A percentile compares a stretch with the other conserved stretches of the same genome.
phyloP scores from a whole-genome alignment of 2,329 filamentous ascomycete genomes.

The Xylaria sp. region DNA sequence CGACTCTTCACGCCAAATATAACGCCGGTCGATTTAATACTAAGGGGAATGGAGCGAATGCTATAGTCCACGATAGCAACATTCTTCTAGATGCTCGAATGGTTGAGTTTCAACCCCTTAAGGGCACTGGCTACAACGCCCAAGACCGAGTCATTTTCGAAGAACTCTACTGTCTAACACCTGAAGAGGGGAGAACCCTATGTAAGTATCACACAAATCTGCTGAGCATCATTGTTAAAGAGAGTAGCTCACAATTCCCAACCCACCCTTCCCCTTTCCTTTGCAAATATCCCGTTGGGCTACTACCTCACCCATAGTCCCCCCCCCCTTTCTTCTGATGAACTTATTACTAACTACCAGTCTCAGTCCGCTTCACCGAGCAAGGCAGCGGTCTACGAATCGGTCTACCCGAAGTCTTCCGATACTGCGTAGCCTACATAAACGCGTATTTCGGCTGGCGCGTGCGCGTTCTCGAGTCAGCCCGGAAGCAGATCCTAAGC shows the following conservation, averaged over 20 bases:
- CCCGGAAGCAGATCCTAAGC: background rate
- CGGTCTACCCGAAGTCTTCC: constrained; percentile 19
- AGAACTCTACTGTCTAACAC: constrained; percentile 14
- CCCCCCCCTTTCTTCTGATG: background rate
- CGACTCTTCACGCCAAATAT: background rate
- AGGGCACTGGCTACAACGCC: background rate
- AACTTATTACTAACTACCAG: background rate
- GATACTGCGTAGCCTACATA: background rate
- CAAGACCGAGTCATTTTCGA: constrained; percentile 5
- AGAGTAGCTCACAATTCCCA: background rate
- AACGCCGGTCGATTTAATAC: background rate
- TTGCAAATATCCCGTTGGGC: background rate
- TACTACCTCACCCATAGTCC: background rate
- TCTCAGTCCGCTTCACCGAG: background rate
- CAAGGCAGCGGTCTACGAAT: background rate
- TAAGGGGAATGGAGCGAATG: constrained; percentile 26
- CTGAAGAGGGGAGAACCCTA: constrained; percentile 21
- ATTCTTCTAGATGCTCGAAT: constrained; percentile 9
- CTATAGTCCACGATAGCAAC: constrained; percentile 21
- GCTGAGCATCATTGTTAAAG: background rate
- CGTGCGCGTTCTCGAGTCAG: background rate
- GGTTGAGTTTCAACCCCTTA: constrained; percentile 7
- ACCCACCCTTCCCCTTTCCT: too few relatives aligned
- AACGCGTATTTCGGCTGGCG: constrained; percentile 28
- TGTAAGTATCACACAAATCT: background rate